phyloP scores from a whole-genome alignment of 345 rosid species.

The Salix purpurea region DNA sequence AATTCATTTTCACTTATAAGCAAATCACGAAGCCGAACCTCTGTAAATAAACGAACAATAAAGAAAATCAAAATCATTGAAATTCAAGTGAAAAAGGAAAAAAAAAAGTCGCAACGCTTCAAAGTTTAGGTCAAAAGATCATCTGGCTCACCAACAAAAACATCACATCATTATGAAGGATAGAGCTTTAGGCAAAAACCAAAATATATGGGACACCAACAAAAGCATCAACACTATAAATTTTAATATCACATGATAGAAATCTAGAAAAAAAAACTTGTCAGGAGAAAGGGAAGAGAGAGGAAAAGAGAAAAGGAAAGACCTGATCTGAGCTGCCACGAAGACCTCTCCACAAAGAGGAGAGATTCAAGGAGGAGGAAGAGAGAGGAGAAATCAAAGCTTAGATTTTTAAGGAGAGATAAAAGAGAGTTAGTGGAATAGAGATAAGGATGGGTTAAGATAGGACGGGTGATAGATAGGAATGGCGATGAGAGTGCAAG shows the following conservation, averaged over 20 bases:
- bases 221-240: neutral
- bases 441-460: neutral
- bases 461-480: too few species aligned
- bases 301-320: neutral
- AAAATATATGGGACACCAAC: neutral
- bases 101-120: neutral
- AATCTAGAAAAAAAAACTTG: neutral
- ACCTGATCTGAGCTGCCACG: constrained; percentile 11
- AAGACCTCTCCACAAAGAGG: constrained; percentile 25
- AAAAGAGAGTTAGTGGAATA: neutral
- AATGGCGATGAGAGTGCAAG: too few species aligned
- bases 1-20: constrained; percentile 15
- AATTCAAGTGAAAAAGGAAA: neutral
- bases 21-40: constrained; percentile 9
- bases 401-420: neutral
- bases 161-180: neutral
- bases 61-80: neutral
- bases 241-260: neutral
- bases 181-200: neutral
- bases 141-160: neutral
- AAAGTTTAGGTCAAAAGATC: neutral
- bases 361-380: constrained; percentile 15
- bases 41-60: neutral
- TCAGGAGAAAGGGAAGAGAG: neutral
- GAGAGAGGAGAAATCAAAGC: neutral